Percentiles rank a stretch among this genome's conserved stretches.
Conservation (phyloP, 805 yeast genomes). For the Pichia eremophila region DNA sequence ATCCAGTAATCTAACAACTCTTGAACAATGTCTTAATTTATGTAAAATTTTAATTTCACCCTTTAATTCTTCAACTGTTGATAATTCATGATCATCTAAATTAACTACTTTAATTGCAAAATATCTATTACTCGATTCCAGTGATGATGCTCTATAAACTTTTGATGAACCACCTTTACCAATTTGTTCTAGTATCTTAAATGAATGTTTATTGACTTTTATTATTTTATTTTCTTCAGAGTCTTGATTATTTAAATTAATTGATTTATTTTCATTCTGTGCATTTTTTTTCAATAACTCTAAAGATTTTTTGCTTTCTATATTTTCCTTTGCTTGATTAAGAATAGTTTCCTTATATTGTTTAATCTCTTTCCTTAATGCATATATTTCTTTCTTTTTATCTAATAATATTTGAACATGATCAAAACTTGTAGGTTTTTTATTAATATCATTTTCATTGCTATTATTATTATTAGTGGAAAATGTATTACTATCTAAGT, state of each 20-base stretch:
- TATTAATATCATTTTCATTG: not conserved
- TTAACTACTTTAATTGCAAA: constrained; percentile 78
- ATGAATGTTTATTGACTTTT: constrained; percentile 49
- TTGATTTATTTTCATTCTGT: not conserved
- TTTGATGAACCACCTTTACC: constrained; percentile 93
- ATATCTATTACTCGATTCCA: constrained; percentile 32
- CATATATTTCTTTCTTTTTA: constrained; percentile 6
- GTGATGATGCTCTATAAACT: constrained; percentile 51
- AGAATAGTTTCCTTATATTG: constrained; percentile 13
- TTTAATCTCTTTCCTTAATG: constrained; percentile 14
- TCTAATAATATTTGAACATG: constrained; percentile 3
- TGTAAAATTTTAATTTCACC: constrained; percentile 78
- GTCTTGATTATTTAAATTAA: not conserved
- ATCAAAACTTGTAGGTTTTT: not conserved
- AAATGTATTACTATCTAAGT: not conserved
- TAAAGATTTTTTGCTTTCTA: not conserved
- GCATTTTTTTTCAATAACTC: not conserved
- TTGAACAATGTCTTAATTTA: constrained; percentile 45
- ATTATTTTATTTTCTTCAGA: constrained; percentile 8
- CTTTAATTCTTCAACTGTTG: constrained; percentile 68
- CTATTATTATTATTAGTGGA: not conserved
- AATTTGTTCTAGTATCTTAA: constrained; percentile 65
- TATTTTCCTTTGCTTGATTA: constrained; percentile 5
- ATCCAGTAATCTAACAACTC: constrained; percentile 76
- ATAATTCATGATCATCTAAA: constrained; percentile 43